phyloP scores from a whole-genome alignment of 805 yeast genomes.

The Cyberlindnera suaveolens region DNA sequence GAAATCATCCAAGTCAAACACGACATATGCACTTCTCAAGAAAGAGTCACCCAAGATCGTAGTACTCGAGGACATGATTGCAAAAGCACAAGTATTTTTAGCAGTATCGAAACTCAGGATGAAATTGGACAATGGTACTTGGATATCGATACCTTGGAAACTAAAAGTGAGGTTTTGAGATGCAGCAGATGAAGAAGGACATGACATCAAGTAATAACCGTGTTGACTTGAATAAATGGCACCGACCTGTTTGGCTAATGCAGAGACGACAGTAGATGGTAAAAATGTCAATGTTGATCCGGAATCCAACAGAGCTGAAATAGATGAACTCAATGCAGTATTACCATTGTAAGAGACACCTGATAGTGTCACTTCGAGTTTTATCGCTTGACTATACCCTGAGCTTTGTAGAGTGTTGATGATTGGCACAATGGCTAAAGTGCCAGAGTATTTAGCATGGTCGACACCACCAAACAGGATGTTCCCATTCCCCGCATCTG shows the following conservation, averaged over 20 bases:
- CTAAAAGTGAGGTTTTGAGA: conserved; percentile 26
- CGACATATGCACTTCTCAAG: conserved; percentile 45
- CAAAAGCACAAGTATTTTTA: conserved; percentile 37
- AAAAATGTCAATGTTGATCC: conserved; percentile 41
- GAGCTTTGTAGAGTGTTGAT: conserved; percentile 23
- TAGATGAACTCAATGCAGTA: conserved; percentile 2
- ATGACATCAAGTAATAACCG: conserved; percentile 43
- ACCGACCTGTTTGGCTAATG: conserved; percentile 33
- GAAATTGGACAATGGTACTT: conserved; percentile 39
- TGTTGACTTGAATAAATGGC: conserved; percentile 35
- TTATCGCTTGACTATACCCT: conserved; percentile 33
- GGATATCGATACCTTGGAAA: conserved; percentile 52
- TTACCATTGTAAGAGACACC: conserved; percentile 8
- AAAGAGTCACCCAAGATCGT: conserved; percentile 48
- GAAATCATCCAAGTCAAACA: conserved; percentile 44
- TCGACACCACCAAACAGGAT: conserved; percentile 72
- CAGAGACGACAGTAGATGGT: conserved; percentile 31
- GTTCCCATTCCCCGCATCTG: conserved; percentile 39
- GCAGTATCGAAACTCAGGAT: conserved; percentile 21
- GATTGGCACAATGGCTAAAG: conserved; percentile 42
- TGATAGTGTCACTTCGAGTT: conserved; percentile 40
- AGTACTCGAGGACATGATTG: conserved; percentile 31
- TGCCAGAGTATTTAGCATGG: conserved; percentile 52
- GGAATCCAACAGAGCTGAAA: conserved; percentile 37
- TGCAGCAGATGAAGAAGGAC: conserved; percentile 23